These are phyloP conservation scores for Apophysomyces elegans DNA, from an alignment of 371 early-diverging fungal genomes.

Conservation along the genomic window DNA sequence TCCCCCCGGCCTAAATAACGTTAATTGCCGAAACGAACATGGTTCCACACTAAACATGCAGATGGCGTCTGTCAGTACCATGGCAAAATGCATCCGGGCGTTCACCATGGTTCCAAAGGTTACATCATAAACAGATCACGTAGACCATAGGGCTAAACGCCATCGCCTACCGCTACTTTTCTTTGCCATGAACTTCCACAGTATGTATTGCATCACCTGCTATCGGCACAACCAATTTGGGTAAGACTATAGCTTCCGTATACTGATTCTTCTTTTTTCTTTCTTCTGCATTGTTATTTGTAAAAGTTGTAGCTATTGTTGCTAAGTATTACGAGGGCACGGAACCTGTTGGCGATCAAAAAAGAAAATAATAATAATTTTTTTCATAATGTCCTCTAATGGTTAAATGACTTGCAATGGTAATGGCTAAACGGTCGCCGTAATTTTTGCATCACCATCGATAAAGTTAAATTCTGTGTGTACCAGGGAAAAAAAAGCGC, in stretches of 20 bases:
- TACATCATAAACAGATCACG: no score
- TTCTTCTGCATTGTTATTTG: no score
- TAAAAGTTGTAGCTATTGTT: no score
- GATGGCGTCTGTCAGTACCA: conserved; percentile 1
- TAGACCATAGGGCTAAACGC: no score
- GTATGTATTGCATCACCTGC: no score
- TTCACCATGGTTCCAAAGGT: not conserved
- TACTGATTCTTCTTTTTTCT: no score
- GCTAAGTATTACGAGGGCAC: conserved; percentile 1
- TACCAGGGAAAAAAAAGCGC: conserved; percentile 2
- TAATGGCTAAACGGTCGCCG: not conserved
- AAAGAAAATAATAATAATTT: not conserved
- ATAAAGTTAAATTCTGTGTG: conserved; percentile 4
- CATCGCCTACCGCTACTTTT: no score
- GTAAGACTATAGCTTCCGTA: no score
- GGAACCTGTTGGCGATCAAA: conserved; percentile 4
- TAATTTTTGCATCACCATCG: not conserved
- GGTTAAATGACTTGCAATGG: conserved; percentile 7
- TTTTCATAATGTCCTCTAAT: conserved; percentile 10
- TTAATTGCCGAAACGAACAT: conserved; percentile 5
- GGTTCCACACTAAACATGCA: conserved; percentile 1
- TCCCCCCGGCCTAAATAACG: conserved; percentile 11
- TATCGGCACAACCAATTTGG: no score
- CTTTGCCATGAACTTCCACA: no score
- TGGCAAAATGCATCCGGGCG: not conserved